These are phyloP conservation scores for Aureobasidium pullulans DNA, from an alignment of 2,329 filamentous ascomycete genomes.

Conservation along the genomic window DNA sequence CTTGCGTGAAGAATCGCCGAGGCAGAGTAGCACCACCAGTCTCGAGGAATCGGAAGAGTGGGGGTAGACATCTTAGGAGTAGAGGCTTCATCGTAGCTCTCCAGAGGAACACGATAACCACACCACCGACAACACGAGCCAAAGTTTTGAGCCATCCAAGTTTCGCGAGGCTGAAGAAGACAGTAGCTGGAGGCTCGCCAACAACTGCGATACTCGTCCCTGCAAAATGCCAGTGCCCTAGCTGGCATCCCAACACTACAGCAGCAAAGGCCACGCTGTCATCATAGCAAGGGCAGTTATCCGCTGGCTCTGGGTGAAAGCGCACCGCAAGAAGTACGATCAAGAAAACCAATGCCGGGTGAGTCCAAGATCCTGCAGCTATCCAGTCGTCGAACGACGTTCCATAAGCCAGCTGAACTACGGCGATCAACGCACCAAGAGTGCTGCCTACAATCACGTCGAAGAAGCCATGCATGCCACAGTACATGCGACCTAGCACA, in stretches of 20 bases:
- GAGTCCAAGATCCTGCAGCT: constrained; percentile 55
- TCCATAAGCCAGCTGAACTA: constrained; percentile 49
- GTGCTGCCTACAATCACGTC: constrained; percentile 77
- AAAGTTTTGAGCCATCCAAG: constrained; percentile 60
- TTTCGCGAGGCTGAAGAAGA: constrained; percentile 58
- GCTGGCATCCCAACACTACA: constrained; percentile 76
- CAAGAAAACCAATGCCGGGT: constrained; percentile 56
- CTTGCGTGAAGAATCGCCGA: constrained; percentile 82
- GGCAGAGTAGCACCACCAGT: constrained; percentile 72
- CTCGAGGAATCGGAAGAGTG: constrained; percentile 80
- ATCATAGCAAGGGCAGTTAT: constrained; percentile 95
- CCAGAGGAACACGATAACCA: constrained; percentile 82
- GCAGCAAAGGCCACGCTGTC: constrained; percentile 91
- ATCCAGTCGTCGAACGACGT: constrained; percentile 63
- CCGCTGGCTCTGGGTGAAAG: constrained; percentile 89
- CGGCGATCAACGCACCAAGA: constrained; percentile 61
- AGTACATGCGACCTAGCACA: constrained; percentile 84
- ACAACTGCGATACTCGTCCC: constrained; percentile 48
- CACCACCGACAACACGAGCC: constrained; percentile 67
- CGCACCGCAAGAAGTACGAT: constrained; percentile 70
- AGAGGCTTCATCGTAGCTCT: constrained; percentile 81
- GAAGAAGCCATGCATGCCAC: constrained; percentile 96
- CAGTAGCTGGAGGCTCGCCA: constrained; percentile 49
- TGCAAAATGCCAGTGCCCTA: constrained; percentile 76
- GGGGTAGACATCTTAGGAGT: constrained; percentile 69